Conservation (phyloP, 768 basidiomycete species). For the Strobilomyces dryophilus region DNA sequence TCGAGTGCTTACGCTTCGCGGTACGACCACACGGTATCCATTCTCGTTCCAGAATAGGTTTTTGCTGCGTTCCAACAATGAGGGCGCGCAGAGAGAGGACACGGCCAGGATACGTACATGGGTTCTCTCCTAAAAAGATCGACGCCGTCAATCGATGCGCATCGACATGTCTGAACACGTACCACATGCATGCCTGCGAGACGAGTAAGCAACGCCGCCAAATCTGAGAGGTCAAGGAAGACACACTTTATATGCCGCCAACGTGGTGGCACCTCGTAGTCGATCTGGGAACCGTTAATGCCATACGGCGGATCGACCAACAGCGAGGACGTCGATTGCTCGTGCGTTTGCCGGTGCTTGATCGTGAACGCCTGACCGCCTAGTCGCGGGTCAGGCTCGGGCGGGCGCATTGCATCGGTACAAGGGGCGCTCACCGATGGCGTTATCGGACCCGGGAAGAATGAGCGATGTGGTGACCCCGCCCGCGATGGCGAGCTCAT, state of each 20-base stretch:
- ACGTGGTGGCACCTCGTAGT: constrained; percentile 34
- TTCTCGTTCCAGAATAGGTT: constrained; percentile 44
- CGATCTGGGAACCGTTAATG: constrained; percentile 36
- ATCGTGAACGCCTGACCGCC: constrained; percentile 79
- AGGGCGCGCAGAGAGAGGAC: not conserved
- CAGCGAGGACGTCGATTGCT: constrained; percentile 61
- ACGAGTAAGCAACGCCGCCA: constrained; percentile 1
- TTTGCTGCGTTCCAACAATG: constrained; percentile 8
- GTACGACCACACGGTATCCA: constrained; percentile 66
- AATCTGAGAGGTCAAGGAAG: not conserved
- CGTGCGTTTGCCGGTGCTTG: constrained; percentile 66
- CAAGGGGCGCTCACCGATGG: constrained; percentile 46
- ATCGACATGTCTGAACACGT: constrained; percentile 34
- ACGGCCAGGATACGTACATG: constrained; percentile 27
- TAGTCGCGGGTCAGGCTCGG: constrained; percentile 16
- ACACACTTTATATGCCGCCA: constrained; percentile 77
- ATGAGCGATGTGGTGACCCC: constrained; percentile 72
- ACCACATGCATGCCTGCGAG: constrained; percentile 56
- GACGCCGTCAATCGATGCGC: not conserved
- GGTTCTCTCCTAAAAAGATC: constrained; percentile 51
- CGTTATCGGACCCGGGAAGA: constrained; percentile 63
- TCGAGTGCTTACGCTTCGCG: constrained; percentile 43
- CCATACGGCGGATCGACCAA: constrained; percentile 71
- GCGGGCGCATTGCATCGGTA: not conserved
- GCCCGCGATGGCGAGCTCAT: constrained; percentile 56